phyloP scores from a whole-genome alignment of 495 filamentous ascomycete species.

The Ramalina peruviana region DNA sequence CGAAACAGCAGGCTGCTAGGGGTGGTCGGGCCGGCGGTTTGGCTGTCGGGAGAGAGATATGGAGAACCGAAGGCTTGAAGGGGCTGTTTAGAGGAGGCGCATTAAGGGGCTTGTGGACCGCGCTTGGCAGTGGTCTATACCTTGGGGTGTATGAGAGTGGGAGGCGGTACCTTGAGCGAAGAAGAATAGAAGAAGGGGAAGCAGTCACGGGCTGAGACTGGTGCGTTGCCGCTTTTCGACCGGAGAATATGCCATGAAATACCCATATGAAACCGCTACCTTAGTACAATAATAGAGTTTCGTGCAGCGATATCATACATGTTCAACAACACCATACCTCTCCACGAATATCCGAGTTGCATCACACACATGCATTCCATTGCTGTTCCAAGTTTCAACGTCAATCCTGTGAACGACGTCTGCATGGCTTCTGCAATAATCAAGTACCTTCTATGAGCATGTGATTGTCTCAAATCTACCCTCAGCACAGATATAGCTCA shows the following conservation, averaged over 20 bases:
- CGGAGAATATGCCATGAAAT: conserved; percentile 7
- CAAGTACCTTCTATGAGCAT: too few species aligned
- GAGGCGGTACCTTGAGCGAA: conserved; percentile 51
- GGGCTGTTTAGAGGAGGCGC: conserved; percentile 68
- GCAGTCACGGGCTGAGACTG: conserved; percentile 13
- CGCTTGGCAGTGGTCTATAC: conserved; percentile 69
- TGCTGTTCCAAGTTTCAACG: too few species aligned
- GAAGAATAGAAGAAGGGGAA: conserved; percentile 24
- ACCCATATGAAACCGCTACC: too few species aligned
- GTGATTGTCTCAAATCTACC: too few species aligned
- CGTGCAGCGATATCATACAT: too few species aligned
- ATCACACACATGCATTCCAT: too few species aligned
- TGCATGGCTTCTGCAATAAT: too few species aligned
- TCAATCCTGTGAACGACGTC: too few species aligned
- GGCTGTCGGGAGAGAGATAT: conserved; percentile 46
- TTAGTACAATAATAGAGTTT: too few species aligned
- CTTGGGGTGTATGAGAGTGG: conserved; percentile 75
- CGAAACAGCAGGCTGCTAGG: conserved; percentile 52
- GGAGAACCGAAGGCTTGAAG: conserved; percentile 46
- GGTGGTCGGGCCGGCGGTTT: conserved; percentile 56
- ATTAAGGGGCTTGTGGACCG: conserved; percentile 67
- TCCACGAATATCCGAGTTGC: too few species aligned
- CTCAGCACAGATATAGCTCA: too few species aligned
- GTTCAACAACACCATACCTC: too few species aligned
- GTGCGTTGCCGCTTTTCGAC: conserved; percentile 3